phyloP scores from a whole-genome alignment of 1,284 basidiomycete species.

The Cystobasidium sp. region DNA sequence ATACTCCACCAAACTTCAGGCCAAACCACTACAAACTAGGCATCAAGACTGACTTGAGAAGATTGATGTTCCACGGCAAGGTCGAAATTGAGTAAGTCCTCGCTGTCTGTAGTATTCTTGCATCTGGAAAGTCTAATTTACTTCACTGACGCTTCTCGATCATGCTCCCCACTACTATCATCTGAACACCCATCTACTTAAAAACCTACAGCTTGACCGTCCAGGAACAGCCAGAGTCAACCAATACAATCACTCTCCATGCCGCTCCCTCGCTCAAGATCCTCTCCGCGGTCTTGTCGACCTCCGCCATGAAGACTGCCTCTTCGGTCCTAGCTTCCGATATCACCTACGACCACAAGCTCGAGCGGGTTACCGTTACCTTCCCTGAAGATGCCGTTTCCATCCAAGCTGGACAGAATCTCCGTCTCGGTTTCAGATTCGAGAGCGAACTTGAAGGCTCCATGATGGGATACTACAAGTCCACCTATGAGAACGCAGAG shows the following conservation, averaged over 20 bases:
- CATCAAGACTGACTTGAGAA: constrained; percentile 80
- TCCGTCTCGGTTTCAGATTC: constrained; percentile 49
- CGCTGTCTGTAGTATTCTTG: neutral
- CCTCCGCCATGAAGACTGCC: constrained; percentile 49
- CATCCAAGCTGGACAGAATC: constrained; percentile 38
- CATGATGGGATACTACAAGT: constrained; percentile 51
- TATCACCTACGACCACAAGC: constrained; percentile 42
- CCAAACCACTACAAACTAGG: constrained; percentile 51
- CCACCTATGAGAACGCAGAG: constrained; percentile 46
- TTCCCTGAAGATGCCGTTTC: constrained; percentile 41
- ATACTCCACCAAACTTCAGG: constrained; percentile 1
- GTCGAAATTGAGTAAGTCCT: constrained; percentile 69
- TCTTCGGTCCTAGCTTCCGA: constrained; percentile 34
- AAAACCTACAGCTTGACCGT: constrained; percentile 30
- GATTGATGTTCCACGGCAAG: constrained; percentile 74
- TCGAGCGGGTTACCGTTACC: constrained; percentile 43
- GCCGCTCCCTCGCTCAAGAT: constrained; percentile 69
- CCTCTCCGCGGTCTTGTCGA: constrained; percentile 66
- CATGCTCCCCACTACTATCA: neutral
- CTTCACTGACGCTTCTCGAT: neutral
- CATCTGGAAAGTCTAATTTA: neutral
- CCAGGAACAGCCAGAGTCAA: constrained; percentile 10
- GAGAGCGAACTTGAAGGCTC: constrained; percentile 46
- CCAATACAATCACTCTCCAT: constrained; percentile 56
- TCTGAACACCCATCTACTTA: neutral